Evolutionary conservation across 495 filamentous ascomycete species (phyloP), one percentile per base, ranked within the genome.

Genomic region (Cercophora sp.): DNA sequence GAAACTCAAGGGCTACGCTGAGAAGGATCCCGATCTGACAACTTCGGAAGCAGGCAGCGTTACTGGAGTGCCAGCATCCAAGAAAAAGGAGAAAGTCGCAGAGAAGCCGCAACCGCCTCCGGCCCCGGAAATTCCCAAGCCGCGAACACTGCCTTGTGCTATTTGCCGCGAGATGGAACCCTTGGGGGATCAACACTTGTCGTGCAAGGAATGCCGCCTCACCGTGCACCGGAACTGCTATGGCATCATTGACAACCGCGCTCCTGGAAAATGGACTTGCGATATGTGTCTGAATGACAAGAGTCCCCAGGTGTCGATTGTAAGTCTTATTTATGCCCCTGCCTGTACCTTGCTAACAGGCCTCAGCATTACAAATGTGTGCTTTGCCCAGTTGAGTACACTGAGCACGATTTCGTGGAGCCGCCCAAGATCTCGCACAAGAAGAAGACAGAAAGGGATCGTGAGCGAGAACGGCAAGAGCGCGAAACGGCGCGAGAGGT

Each of bases 231-330:
- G 86, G 36, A 85, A 83, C 49, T 98, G 93, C 67, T 98, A 96
- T 66, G 93, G 93, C 15, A 77, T 97, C 25, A 68, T 80, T 2
- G 83, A 88, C 23, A 78, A 77, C 39, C 80, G 84, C n/a, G 80
- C 80, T 34, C 76, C 78, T 23, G 79, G 77, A 45, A 95, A 95
- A 69, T 98, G 93, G 93, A 77, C 87, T 16, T 98, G 93, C 68
- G 93, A 98, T 69, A 92, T 88, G 81, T 98, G 93, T 71, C 74
- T 82, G 10, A 98, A 98, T 63, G 93, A 98, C 60, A 87, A 89
- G 59, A 88, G 81, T 53, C 89, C 89, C 3, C 81, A 85, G 54
- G 83, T 93, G 18, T 94, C 91, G 19, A 91, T 91, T 45, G 84
- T 87, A 77, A 78, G 84, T 74, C 27, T 11, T 26, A 1, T 19